Base-by-base conservation (phyloP, 176 grass and related monocot species). In the Oryza glaberrima region DNA sequence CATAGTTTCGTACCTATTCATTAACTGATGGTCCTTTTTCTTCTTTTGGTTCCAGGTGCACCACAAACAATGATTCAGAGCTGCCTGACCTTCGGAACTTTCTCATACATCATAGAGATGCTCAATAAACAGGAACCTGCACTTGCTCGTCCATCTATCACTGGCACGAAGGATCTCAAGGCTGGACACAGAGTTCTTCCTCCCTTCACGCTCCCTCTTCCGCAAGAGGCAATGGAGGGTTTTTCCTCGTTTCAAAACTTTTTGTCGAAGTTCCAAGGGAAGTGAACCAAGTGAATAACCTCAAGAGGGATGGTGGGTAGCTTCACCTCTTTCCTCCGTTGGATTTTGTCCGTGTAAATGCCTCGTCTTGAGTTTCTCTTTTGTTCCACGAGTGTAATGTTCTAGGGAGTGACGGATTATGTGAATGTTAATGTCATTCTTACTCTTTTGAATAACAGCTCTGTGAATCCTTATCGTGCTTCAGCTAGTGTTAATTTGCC, bases 71-170 rank as follows among this genome's bases (percentile, higher is more conserved):
- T 95, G 76, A 72, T 95, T 78, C 93, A 95, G 85, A 95, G 90
- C 76, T 95, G 93, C 47, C 71, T 95, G 58, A 92, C 90, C 76
- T 95, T 95, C 15, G 93, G 93, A 66, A 91, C 93, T 65, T 90
- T 95, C 81, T 95, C 93, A 19, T 95, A 81, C 75, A 86, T 95
- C 78, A 92, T 95, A 78, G 93, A 95, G 73, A 91, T 87, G 43
- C 82, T 95, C 46, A 95, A 92, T 48, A 92, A 67, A 40, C 90
- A 92, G 85, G 82, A 95, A 32, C 85, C 93, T 36, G 93, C 93
- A 9, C 54, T 90, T 65, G 90, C 93, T 17, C 48, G 77, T 17
- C 85, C 85, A 23, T 36, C 32, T 9, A 16, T 41, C 4, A 83
- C 9, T 48, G 67, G 67, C 28, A 15, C 20, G 13, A 69, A 49